phyloP scores from a whole-genome alignment of 1,139 yeast species.

The Komagataea norvegica region DNA sequence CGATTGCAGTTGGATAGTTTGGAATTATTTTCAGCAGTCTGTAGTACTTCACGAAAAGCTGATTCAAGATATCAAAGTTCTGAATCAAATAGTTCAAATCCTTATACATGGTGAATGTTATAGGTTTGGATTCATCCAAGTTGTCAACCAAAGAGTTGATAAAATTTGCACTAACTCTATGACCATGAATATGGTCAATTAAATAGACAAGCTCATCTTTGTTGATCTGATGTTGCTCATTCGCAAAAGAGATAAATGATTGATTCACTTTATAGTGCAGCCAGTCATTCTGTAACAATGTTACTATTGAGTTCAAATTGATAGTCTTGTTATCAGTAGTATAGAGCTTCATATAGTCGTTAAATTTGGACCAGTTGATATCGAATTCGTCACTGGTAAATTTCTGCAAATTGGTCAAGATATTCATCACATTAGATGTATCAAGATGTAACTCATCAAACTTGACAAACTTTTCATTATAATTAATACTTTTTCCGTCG shows the following conservation, averaged over 20 bases:
- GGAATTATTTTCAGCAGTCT: conserved; percentile 19
- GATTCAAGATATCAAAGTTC: conserved; percentile 36
- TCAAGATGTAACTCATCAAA: conserved; percentile 34
- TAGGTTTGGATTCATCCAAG: conserved; percentile 27
- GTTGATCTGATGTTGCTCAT: conserved; percentile 26
- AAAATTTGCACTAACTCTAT: conserved; percentile 32
- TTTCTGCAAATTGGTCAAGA: conserved; percentile 31
- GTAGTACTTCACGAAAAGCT: conserved; percentile 32
- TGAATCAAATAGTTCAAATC: conserved; percentile 35
- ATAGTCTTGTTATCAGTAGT: conserved; percentile 14
- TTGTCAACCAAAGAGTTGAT: conserved; percentile 29
- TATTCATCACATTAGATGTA: conserved; percentile 28
- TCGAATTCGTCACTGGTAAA: conserved; percentile 30
- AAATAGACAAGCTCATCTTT: conserved; percentile 32
- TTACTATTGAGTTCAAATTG: conserved; percentile 28
- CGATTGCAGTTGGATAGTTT: conserved; percentile 6
- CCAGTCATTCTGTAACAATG: conserved; percentile 34
- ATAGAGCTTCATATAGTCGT: conserved; percentile 17
- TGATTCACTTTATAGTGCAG: conserved; percentile 29
- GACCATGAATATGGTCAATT: conserved; percentile 31
- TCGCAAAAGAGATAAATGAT: conserved; percentile 24
- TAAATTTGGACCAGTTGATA: conserved; percentile 32
- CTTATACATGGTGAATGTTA: conserved; percentile 33
- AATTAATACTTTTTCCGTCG: conserved; percentile 33
- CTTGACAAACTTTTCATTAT: conserved; percentile 35